Evolutionary conservation across 352 stramenopile species (phyloP), one percentile per base, ranked within the genome.

Genomic region (Halophytophthora polymorphica): DNA sequence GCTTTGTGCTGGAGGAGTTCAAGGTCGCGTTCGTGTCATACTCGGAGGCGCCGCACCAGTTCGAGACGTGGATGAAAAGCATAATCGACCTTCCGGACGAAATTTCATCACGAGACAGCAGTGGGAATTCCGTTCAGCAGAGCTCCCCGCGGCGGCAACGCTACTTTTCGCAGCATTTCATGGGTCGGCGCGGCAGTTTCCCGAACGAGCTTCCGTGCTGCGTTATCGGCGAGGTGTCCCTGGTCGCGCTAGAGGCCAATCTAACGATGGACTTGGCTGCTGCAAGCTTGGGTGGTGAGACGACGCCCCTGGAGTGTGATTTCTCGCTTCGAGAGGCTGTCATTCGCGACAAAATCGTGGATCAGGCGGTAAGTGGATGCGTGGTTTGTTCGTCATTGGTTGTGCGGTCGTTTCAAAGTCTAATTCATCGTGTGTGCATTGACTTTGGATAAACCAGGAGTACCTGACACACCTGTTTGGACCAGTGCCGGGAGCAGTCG

Each of bases 61-160:
- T 85, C 38, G 73, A 85, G 45, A 56, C 56, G 18, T 83, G 69
- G 73, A 71, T 85, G 66, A 81, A 79, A 56, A 66, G 51, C 43
- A 48, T 56, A 22, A 60, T 71, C 28, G 61, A 71, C 44, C 62
- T 66, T 21, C 44, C 53, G 19, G 66, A 74, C 19, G 66, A 74
- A 40, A 50, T 63, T 28, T 74, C 54, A 13, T 74, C 58, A 50
- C 58, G 62, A 25, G 66, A 71, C 53, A 74, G 50, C 23, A 66
- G 51, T 51, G 53, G 61, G 38, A 61, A 48, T 29, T 51, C 56
- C 48, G 66, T 31, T 8, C 25, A 10, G 25, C 25, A 31, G 25
- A 31, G 50, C 45, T 67, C 38, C 10, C 48, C 52, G 47, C 17
- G 50, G 8, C 64, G 66, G 6, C 46, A 49, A 17, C 51, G 52